A percentile compares a stretch with the other conserved stretches of the same genome.
These are phyloP conservation scores for Iberis amara DNA, from an alignment of 441 rosid genomes.

Conservation along the genomic window DNA sequence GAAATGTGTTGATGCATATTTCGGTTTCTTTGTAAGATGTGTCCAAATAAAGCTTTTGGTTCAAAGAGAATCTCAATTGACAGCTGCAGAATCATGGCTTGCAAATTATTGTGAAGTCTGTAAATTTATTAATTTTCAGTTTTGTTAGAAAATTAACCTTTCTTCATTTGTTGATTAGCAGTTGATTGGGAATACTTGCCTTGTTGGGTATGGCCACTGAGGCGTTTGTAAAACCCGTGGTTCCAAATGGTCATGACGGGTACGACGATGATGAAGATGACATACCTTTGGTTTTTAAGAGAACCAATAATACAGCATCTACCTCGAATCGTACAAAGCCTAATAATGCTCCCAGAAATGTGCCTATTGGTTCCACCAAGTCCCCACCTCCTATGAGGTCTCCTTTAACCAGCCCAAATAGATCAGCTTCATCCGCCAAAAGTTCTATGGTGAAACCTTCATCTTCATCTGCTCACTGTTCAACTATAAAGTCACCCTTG, in stretches of 20 bases:
- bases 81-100: background rate
- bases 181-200: slow-evolving; percentile 41
- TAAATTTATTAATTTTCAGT: slow-evolving; percentile 17
- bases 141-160: background rate
- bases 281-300: slow-evolving; percentile 57
- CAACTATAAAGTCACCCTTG: slow-evolving; percentile 46
- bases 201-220: slow-evolving; percentile 68
- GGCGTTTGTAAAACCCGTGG: slow-evolving; percentile 42
- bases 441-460: slow-evolving; percentile 31
- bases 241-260: slow-evolving; percentile 38
- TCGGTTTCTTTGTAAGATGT: background rate
- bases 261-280: slow-evolving; percentile 56
- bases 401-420: slow-evolving; percentile 52
- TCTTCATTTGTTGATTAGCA: slow-evolving; percentile 25
- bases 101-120: background rate
- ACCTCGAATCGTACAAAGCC: slow-evolving; percentile 47
- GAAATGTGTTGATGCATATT: slow-evolving; percentile 24
- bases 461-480: slow-evolving; percentile 35
- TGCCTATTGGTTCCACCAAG: slow-evolving; percentile 42
- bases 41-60: slow-evolving; percentile 1
- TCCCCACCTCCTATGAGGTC: slow-evolving; percentile 45
- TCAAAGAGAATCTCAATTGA: background rate
- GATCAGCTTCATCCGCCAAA: slow-evolving; percentile 45
- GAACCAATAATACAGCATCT: slow-evolving; percentile 40
- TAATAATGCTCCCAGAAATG: slow-evolving; percentile 39